Evolutionary conservation across 139 green algal genomes (phyloP), one percentile per base, ranked within the genome.

Genomic region (Asterochloris erici): DNA sequence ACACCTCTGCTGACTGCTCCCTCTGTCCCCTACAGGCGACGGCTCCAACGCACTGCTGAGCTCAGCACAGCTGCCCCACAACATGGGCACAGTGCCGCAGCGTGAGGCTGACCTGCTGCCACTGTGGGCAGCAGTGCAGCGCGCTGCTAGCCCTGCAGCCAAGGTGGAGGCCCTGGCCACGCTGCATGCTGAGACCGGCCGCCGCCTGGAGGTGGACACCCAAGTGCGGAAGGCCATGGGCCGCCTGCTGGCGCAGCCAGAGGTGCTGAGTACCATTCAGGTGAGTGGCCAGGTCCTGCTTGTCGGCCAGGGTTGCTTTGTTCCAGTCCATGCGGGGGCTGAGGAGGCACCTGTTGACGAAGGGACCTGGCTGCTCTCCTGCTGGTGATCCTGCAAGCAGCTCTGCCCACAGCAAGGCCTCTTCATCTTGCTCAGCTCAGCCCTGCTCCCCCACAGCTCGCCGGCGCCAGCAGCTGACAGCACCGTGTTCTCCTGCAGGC

Each of bases 81-180:
- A 69, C 38, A 54, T 54, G 81, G 82, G 69, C 21, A 75, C 81
- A 12, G 79, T 97, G 38, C 75, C 78, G 62, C 95, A 98, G 88
- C 87, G 94, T 17, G 94, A 98, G 13, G 95, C 94, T 47, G 94
- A 98, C 78, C 87, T 98, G 83, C 64, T 94, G 82, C 90, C 89
- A 12, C 84, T 98, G 28, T 87, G 79, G 17, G 83, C 63, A 16
- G 79, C 79, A 38, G 85, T 82, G 23, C 69, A 79, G n/a, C 71
- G 82, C n/a, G 84, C 80, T 54, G 79, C 26, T 29, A 62, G 38
- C 47, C 14, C 70, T 12, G 13, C 26, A 9, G 66, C 47, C 63
- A 86, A 86, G 76, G 75, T 78, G 0, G 68, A 69, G 0, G 88
- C 88, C 0, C 73, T 88, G 70, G 80, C 81, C 10, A 85, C 83